These are phyloP conservation scores for Exophiala calicioides DNA, from an alignment of 2,329 filamentous ascomycete genomes.

Conservation along the genomic window DNA sequence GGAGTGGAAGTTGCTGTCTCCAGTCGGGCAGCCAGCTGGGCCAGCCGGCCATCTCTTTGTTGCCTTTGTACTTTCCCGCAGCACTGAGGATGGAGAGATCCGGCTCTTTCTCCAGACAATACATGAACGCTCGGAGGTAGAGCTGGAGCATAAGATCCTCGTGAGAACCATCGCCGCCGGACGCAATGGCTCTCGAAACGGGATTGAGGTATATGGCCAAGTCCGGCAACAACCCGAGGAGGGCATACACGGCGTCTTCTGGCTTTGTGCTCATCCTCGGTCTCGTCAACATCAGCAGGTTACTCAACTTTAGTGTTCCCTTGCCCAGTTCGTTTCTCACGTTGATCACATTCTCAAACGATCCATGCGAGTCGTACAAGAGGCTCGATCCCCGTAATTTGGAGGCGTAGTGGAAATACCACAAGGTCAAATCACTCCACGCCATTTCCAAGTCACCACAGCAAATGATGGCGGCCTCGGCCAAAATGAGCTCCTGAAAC, in stretches of 20 bases:
- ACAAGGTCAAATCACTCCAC: conserved; percentile 21
- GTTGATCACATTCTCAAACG: conserved; percentile 21
- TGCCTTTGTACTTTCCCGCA: conserved; percentile 22
- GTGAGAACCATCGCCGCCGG: too few relatives aligned
- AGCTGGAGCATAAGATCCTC: conserved; percentile 14
- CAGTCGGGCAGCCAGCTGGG: conserved; percentile 23
- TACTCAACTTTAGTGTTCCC: conserved; percentile 17
- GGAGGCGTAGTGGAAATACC: conserved; percentile 25
- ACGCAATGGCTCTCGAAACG: neutral
- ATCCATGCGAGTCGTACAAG: conserved; percentile 22
- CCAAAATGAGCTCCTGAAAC: conserved; percentile 23
- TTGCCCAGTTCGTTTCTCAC: conserved; percentile 21
- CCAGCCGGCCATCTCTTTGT: conserved; percentile 6
- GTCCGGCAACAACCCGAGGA: conserved; percentile 19
- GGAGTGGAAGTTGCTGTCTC: conserved; percentile 20
- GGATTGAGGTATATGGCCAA: conserved; percentile 4
- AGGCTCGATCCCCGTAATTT: conserved; percentile 21
- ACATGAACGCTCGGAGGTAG: conserved; percentile 15
- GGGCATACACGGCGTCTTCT: conserved; percentile 22
- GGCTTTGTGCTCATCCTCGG: conserved; percentile 20
- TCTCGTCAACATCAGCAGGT: conserved; percentile 23
- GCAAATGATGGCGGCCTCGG: conserved; percentile 24
- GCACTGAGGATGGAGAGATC: conserved; percentile 21
- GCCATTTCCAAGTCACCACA: conserved; percentile 24
- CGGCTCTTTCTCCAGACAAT: conserved; percentile 19